Percentiles rank a stretch among this genome's conserved stretches.
Conservation (phyloP, 331 rosid species). For the Pyrus hybrid region DNA sequence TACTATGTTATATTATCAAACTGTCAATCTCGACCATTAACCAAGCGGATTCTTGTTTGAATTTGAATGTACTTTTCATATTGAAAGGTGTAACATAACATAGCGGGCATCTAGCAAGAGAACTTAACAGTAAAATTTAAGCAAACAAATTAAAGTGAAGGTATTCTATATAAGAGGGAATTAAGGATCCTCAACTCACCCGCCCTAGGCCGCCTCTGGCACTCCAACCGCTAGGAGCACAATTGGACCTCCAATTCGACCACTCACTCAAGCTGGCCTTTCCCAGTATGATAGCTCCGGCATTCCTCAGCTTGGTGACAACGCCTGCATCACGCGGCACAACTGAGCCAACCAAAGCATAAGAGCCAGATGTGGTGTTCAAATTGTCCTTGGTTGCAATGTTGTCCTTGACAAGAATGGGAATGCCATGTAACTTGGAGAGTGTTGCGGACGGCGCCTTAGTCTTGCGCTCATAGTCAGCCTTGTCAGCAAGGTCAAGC, state of each 20-base stretch:
- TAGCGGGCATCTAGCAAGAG: not conserved
- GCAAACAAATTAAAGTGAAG: not conserved
- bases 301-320: conserved; percentile 27
- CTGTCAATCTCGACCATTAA: not conserved
- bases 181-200: conserved; percentile 3
- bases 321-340: conserved; percentile 41
- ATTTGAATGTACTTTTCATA: not conserved
- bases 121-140: not conserved
- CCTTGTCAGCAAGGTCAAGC: conserved; percentile 23
- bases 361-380: conserved; percentile 41
- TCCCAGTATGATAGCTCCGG: conserved; percentile 42
- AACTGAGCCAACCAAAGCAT: conserved; percentile 35
- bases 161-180: not conserved
- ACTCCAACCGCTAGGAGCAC: conserved; percentile 22
- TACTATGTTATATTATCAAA: not conserved
- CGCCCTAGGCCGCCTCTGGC: conserved; percentile 39
- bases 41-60: not conserved
- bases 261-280: conserved; percentile 40
- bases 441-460: conserved; percentile 4
- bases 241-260: conserved; percentile 17
- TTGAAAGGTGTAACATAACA: not conserved
- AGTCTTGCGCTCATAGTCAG: conserved; percentile 24
- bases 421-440: conserved; percentile 35
- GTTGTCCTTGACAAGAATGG: conserved; percentile 43
- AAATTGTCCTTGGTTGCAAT: conserved; percentile 38